Evolutionary conservation across 1,139 yeast genomes (phyloP), one percentile per base, ranked within the genome.

Genomic region (Scheffersomyces segobiensis): DNA sequence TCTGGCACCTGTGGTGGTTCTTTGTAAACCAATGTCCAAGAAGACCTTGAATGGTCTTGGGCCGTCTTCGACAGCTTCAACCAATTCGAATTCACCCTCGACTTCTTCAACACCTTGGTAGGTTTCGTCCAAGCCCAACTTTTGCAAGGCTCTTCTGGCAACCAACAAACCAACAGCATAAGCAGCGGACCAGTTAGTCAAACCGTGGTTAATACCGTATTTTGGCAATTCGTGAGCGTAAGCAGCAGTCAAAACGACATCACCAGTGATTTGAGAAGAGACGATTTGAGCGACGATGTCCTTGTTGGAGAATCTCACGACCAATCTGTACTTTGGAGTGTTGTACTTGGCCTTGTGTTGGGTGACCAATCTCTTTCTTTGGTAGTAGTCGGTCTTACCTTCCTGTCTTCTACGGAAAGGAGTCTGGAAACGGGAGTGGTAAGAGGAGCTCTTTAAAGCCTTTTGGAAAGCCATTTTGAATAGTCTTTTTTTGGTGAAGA

Each of bases 1-100:
- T 85, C 97, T 92, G 79, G 98, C 98, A 92, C 99, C 99, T 76
- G 98, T 93, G 85, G 99, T 95, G 85, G 99, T 93, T 89, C 99
- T 95, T 85, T 93, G 97, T 82, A 96, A 87, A 92, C 99, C 99
- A 78, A 95, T 93, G 81, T 95, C 99, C 79, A 95, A 89, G 92
- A 88, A 93, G 72, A 93, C 98, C 90, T 95, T 95, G 97, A 95
- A 96, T 79, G 99, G 99, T 84, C 99, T 91, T 85, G 99, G 99
- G 72, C 88, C 98, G 70, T 93, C 99, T 87, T 96, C 99, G 72
- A 93, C 98, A 70, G 98, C 98, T 88, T 95, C 97, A 75, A 98
- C 93, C 78, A 95, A 88, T 81, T 91, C 90, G 86, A 84, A 93
- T 87, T 96, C 99, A 89, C 99, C 99, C 84, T 93, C 97, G 74